Evolutionary conservation across 2,329 filamentous ascomycete genomes (phyloP).

Genomic region (Hymenoscyphus albidus): DNA sequence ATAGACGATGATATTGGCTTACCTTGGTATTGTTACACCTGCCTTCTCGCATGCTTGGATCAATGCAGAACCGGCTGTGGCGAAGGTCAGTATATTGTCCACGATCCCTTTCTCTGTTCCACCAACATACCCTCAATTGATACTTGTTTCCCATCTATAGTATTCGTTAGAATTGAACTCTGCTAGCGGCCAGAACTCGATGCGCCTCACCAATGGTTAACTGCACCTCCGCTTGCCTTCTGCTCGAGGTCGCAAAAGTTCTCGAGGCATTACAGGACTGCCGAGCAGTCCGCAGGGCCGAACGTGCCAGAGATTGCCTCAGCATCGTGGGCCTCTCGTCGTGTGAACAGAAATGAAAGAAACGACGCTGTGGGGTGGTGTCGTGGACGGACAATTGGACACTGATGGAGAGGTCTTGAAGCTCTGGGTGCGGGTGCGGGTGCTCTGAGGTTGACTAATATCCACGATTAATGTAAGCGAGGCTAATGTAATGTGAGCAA

Average conservation of each 20-base stretch:
- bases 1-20: constrained; percentile 32
- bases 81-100: constrained; percentile 37
- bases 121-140: constrained; percentile 79
- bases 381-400: constrained; percentile 24
- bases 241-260: constrained; percentile 76
- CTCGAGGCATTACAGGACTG: constrained; percentile 60
- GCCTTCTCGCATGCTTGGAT: constrained; percentile 99
- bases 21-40: constrained; percentile 83
- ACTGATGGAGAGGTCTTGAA: constrained; percentile 18
- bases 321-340: constrained; percentile 63
- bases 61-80: constrained; percentile 83
- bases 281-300: constrained; percentile 62
- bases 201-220: constrained; percentile 79
- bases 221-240: constrained; percentile 87
- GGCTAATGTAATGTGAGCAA: constrained; percentile 22
- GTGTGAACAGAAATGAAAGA: constrained; percentile 41
- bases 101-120: constrained; percentile 16
- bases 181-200: constrained; percentile 20
- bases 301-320: constrained; percentile 64
- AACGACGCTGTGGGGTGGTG: constrained; percentile 22
- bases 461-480: constrained; percentile 14
- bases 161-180: constrained; percentile 32
- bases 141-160: constrained; percentile 90
- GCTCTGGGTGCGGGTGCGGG: constrained; percentile 4
- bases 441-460: constrained; percentile 10